Base-by-base conservation (phyloP, 2,329 filamentous ascomycete species). In the Botrytis elliptica region DNA sequence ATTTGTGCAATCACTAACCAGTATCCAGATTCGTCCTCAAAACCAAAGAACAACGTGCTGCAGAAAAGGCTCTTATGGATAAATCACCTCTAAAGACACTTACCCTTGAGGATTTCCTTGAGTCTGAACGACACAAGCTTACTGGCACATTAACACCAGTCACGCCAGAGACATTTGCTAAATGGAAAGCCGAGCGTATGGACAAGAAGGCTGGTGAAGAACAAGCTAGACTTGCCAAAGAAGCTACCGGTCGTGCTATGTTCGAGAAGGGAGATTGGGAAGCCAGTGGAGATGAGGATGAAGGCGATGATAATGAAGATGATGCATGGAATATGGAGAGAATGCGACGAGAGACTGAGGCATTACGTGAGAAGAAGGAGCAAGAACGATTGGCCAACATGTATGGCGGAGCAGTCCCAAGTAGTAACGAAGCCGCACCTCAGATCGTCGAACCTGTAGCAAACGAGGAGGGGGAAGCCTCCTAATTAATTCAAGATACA, bases 261-360 rank as follows among this genome's bases (percentile, higher is more conserved):
- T 99, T 99, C 82, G 96, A 99, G 84, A 96, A 94, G 83, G 96
- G 96, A 80, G 95, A 97, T 82, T 99, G 95, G 95, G 88, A 88
- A 6, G 87, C 88, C 22, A 89, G 89, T 29, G 90, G 90, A 18
- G 90, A 90, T 22, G 84, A 83, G 18, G 83, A 84, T 25, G 83
- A 82, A 18, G 82, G 84, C 46, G 85, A 86, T 60, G 88, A 88
- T 29, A 82, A 78, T 14, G 82, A 83, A 14, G 82, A 80, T 29
- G 81, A 85, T 64, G 83, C 84, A 9, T 98, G 91, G 90, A 97
- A 97, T 80, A 83, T 98, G 79, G 91, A 94, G 79, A 93, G 91
- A 75, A 84, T 98, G 81, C 89, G 96, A 74, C 86, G 87, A 79
- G 95, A 98, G 86, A 99, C 96, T 0, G 93, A 97, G 81, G 89